These are phyloP conservation scores for Mycosphaerella sp. DNA, from an alignment of 2,329 filamentous ascomycete species.

Conservation along the genomic window DNA sequence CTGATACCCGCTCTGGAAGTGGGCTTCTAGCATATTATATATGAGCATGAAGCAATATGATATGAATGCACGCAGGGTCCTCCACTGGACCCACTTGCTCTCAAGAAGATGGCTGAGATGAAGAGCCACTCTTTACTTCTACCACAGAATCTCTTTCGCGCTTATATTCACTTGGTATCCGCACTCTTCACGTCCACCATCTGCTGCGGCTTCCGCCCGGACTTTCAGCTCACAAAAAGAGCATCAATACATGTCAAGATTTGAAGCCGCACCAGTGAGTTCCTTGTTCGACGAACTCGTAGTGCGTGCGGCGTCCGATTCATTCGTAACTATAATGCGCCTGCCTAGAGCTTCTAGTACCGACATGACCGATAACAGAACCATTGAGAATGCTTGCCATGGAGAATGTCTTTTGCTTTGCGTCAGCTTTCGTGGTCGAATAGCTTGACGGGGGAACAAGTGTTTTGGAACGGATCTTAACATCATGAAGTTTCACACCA, in stretches of 20 bases:
- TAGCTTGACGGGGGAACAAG: no score
- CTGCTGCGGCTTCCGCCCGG: neutral
- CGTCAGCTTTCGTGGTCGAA: no score
- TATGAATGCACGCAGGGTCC: neutral
- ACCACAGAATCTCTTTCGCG: neutral
- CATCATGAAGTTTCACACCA: no score
- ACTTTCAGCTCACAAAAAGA: neutral
- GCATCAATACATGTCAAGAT: neutral
- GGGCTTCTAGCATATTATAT: constrained; percentile 11
- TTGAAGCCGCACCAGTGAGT: neutral
- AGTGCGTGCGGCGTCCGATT: neutral
- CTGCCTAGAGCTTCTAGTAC: neutral
- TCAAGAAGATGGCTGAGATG: neutral
- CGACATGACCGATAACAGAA: neutral
- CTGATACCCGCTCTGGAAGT: constrained; percentile 30
- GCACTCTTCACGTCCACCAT: neutral
- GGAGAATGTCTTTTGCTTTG: no score
- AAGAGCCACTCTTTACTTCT: neutral
- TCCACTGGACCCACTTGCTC: neutral
- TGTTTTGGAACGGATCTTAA: no score
- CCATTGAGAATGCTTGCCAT: no score
- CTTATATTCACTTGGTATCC: neutral
- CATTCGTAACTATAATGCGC: neutral
- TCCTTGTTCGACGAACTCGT: neutral
- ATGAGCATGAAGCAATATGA: neutral